These are phyloP conservation scores for Suillus weaverae DNA, from an alignment of 768 basidiomycete species.

Conservation along the genomic window DNA sequence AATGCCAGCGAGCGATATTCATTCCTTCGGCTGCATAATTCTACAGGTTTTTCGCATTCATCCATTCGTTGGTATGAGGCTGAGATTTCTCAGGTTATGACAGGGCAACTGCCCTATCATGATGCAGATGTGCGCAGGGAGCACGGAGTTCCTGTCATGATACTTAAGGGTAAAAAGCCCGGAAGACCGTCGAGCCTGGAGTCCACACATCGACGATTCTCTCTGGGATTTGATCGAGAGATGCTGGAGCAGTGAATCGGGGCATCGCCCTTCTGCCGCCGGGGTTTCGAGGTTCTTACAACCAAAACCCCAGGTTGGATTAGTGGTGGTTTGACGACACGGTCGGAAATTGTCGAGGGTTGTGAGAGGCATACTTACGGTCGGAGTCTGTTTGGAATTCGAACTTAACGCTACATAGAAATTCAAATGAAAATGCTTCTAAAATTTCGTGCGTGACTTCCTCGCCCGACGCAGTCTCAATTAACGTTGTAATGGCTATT, in stretches of 20 bases:
- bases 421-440: no score
- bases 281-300: constrained; percentile 10
- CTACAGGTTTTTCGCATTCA: constrained; percentile 14
- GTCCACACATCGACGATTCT: constrained; percentile 17
- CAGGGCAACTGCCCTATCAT: constrained; percentile 28
- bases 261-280: constrained; percentile 17
- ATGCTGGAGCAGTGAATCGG: constrained; percentile 20
- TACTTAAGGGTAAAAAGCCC: constrained; percentile 12
- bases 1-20: constrained; percentile 6
- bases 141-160: constrained; percentile 25
- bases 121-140: constrained; percentile 16
- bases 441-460: no score
- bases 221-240: constrained; percentile 22
- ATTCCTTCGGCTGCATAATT: constrained; percentile 28
- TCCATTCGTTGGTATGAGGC: not conserved
- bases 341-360: no score
- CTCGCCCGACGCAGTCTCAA: no score
- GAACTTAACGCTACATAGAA: no score
- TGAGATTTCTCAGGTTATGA: constrained; percentile 16
- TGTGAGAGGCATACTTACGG: no score
- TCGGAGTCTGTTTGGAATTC: no score
- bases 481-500: no score
- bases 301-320: no score
- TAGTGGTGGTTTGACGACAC: constrained; percentile 18
- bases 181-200: constrained; percentile 10